Conservation (phyloP, 192 early-diverging fungal species). For the Mortierella alpina region DNA sequence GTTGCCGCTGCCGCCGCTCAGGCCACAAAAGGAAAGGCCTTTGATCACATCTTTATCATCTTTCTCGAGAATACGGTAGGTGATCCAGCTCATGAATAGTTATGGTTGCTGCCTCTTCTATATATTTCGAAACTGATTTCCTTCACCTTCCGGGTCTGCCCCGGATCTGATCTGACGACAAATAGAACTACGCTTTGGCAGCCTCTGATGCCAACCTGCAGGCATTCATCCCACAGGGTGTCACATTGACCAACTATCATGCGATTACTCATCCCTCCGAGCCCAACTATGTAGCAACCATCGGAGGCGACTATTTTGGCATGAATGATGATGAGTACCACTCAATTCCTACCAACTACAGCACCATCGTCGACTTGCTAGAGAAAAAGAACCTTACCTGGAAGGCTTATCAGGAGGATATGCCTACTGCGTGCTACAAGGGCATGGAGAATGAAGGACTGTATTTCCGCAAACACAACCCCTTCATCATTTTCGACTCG, state of each 20-base stretch:
- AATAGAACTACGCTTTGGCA: slow-evolving; percentile 29
- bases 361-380: slow-evolving; percentile 64
- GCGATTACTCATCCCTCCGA: slow-evolving; percentile 74
- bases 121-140: not conserved
- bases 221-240: slow-evolving; percentile 49
- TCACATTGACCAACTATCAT: slow-evolving; percentile 68
- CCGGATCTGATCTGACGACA: not conserved
- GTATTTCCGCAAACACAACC: slow-evolving; percentile 82
- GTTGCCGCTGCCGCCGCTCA: slow-evolving; percentile 25
- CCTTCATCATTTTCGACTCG: slow-evolving; percentile 73
- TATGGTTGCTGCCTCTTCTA: too few relatives aligned
- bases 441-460: slow-evolving; percentile 34
- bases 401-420: slow-evolving; percentile 74
- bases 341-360: slow-evolving; percentile 56
- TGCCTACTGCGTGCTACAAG: slow-evolving; percentile 62
- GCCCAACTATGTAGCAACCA: slow-evolving; percentile 80
- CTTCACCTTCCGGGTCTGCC: not conserved
- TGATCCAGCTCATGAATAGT: not conserved
- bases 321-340: slow-evolving; percentile 58
- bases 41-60: slow-evolving; percentile 46
- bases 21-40: slow-evolving; percentile 30
- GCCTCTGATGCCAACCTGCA: slow-evolving; percentile 1
- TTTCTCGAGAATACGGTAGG: slow-evolving; percentile 51
- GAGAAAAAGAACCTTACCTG: slow-evolving; percentile 69
- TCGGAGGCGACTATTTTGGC: slow-evolving; percentile 64